Evolutionary conservation across 2,329 filamentous ascomycete species (phyloP), one percentile per base, ranked within the genome.

Genomic region (Diaporthe australafricana): DNA sequence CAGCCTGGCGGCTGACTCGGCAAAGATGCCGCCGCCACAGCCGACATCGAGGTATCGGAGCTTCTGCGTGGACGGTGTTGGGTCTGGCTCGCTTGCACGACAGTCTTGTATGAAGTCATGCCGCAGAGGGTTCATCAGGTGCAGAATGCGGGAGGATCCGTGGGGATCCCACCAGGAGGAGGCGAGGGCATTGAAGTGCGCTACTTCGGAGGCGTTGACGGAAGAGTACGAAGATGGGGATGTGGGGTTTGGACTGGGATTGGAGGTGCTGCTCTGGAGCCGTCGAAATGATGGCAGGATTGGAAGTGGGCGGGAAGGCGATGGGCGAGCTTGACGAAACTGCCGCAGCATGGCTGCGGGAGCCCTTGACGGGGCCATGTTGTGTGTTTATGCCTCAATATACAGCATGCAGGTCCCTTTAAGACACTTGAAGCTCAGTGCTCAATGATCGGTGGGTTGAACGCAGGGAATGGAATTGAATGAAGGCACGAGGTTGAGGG

Each of bases 111-210:
- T 96, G 83, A 98, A 98, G 83, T 95, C 91, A 84, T 98, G 95
- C 42, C 96, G 95, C 56, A 98, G 90, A 1, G 96, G 96, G 84
- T 99, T 98, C 96, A 99, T 98, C 76, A 98, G 92, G 83, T 99
- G 96, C 2, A 99, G 90, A 72, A 98, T 91, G 48, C 96, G 91
- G 5, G 95, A 98, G 8, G 96, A 92, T 66, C 96, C 96, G 79
- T 98, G 91, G 1, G 96, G 94, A 83, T 98, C 95, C 96, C 96
- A 99, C 96, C 96, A 99, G 78, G 92, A 92, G 75, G 93, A 94
- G 75, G 96, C 96, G 78, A 99, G 94, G 74, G 91, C 91, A 79
- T 95, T 95, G 89, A 99, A 99, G 86, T 99, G 96, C 22, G 93
- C 93, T 75, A 99, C 90, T 85, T 99, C 96, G 76, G 92, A 90